Base-by-base conservation (phyloP, 2,329 filamentous ascomycete species). In the Talaromyces sp. region DNA sequence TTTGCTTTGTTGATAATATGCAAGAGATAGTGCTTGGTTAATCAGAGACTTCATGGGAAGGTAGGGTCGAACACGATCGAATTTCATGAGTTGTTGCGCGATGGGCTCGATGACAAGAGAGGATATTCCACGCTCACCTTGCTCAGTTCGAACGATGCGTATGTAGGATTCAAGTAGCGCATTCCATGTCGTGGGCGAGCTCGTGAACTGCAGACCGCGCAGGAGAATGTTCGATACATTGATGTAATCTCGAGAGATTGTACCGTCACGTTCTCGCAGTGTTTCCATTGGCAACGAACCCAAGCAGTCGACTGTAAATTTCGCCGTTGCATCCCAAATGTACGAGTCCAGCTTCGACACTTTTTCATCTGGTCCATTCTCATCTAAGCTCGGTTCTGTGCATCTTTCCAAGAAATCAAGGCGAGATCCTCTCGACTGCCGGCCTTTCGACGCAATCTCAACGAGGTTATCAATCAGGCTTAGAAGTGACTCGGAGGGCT, bases 61-160 rank as follows among this genome's bases (percentile, higher is more conserved):
- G 66, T 71, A 75, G 3, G 72, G 71, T 39, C 73, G 68, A 4
- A 73, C 67, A 16, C 72, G 59, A 47, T 65, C 66, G 57, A 73
- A 75, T 37, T 64, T 61, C 43, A 81, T 70, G 4, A 90, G 69
- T 1, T 76, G 71, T 69, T 86, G 88, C 0, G 90, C 86, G 3
- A 95, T 71, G 1, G 89, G 90, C 67, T 96, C 92, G 45, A 93
- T 81, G 1, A 92, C 82, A 27, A 86, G 84, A 59, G 90, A 81
- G 5, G 88, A 85, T 47, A 89, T 83, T 6, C 87, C 89, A 16
- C 86, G 85, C 67, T 92, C 87, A 3, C 91, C 90, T 61, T 85
- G 85, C 68, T 92, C 87, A 13, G 83, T 79, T 19, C 81, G 83
- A 7, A 89, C 85, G 61, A 86, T 84, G 9, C 82, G 76, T 3